Percentiles rank a stretch among this genome's conserved stretches.
phyloP scores from a whole-genome alignment of 108 stramenopile species.

The Nannochloropsis oceanica region DNA sequence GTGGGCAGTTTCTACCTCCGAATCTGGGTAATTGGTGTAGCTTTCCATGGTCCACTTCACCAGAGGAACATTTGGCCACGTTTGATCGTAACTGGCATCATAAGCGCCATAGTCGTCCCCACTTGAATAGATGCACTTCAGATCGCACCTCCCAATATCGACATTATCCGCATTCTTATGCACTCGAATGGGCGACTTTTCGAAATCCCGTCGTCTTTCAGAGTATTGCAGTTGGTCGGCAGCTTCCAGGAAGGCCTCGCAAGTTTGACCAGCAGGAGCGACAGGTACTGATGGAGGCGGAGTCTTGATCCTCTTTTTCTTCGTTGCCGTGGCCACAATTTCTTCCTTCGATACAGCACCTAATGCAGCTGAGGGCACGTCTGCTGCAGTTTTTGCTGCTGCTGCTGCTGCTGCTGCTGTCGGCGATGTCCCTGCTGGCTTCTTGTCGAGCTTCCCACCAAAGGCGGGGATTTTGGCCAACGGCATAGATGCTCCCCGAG shows the following conservation, averaged over 20 bases:
- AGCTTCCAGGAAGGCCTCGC: not conserved
- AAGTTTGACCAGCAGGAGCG: not conserved
- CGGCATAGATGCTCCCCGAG: too few species aligned
- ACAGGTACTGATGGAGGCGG: not conserved
- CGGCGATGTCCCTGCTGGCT: not conserved
- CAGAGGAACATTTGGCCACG: not conserved
- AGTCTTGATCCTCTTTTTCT: not conserved
- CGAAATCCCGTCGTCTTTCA: not conserved
- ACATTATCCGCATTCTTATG: not conserved
- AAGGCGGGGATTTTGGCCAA: too few species aligned
- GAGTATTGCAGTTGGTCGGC: not conserved
- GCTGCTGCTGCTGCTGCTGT: not conserved
- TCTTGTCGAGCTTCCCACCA: too few species aligned
- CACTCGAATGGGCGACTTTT: not conserved
- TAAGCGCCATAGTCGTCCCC: not conserved
- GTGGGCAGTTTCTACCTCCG: not conserved
- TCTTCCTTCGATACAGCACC: not conserved
- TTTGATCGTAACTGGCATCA: not conserved
- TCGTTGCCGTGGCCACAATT: not conserved
- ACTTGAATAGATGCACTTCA: not conserved
- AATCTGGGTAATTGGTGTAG: not conserved
- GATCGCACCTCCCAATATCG: not conserved
- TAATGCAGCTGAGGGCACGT: not conserved
- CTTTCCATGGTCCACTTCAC: not conserved
- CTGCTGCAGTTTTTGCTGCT: not conserved